Percentiles rank a stretch among this genome's conserved stretches.
These are phyloP conservation scores for Dillenia suffruticosa DNA, from an alignment of 164 flowering plant species.

Conservation along the genomic window DNA sequence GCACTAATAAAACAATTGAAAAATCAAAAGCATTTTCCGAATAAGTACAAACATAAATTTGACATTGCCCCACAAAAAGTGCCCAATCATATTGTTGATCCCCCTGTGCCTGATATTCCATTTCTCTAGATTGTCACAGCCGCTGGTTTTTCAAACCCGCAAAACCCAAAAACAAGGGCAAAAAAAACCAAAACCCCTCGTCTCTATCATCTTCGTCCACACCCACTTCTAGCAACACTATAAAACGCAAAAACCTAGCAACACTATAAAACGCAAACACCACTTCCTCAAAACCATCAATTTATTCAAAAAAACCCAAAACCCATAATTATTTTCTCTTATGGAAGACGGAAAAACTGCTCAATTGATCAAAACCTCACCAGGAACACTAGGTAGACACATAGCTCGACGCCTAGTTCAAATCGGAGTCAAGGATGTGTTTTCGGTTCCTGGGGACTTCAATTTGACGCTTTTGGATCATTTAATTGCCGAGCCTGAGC, in stretches of 20 bases:
- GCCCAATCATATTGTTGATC: too few relatives aligned
- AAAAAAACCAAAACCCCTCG: too few relatives aligned
- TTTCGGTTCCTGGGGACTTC: constrained; percentile 69
- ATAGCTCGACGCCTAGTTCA: constrained; percentile 57
- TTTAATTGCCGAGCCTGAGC: constrained; percentile 54
- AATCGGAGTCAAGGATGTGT: constrained; percentile 54
- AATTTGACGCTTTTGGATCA: constrained; percentile 55
- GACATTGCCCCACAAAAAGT: too few relatives aligned
- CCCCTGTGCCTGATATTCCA: too few relatives aligned
- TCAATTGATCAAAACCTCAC: not conserved
- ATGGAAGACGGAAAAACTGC: not conserved
- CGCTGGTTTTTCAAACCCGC: too few relatives aligned
- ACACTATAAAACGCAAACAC: not conserved
- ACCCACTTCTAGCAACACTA: not conserved
- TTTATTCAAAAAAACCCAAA: not conserved
- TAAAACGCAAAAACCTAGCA: not conserved
- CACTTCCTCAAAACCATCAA: not conserved
- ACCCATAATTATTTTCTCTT: not conserved
- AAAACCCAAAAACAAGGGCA: too few relatives aligned
- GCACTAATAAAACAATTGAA: too few relatives aligned
- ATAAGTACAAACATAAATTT: too few relatives aligned
- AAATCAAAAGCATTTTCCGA: too few relatives aligned
- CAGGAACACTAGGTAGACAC: constrained; percentile 52
- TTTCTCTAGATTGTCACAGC: too few relatives aligned
- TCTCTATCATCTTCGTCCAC: too few relatives aligned